These are phyloP conservation scores for Fusarium sp. DNA, from an alignment of 2,329 filamentous ascomycete species.

Conservation along the genomic window DNA sequence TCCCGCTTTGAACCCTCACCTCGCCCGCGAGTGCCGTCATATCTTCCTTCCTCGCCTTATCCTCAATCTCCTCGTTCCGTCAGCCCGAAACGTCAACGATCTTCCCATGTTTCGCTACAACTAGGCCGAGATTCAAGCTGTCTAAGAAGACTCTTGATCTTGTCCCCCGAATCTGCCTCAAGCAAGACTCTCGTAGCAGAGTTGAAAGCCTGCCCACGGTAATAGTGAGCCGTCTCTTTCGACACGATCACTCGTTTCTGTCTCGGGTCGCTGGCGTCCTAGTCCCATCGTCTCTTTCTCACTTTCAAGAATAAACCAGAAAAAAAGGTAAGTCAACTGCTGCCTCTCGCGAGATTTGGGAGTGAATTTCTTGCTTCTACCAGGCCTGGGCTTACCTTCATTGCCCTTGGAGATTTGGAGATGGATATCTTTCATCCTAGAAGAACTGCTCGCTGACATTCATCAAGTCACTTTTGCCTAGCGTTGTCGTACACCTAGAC, in stretches of 20 bases:
- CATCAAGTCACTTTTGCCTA: constrained; percentile 26
- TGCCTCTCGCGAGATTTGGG: constrained; percentile 8
- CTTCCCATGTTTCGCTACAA: constrained; percentile 54
- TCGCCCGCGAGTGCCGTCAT: constrained; percentile 49
- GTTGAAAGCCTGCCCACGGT: constrained; percentile 59
- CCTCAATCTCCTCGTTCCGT: constrained; percentile 39
- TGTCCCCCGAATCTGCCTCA: constrained; percentile 39
- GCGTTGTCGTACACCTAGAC: constrained; percentile 31
- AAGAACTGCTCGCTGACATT: constrained; percentile 27
- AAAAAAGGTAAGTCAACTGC: constrained; percentile 46
- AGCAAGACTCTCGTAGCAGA: constrained; percentile 42
- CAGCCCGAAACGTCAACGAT: constrained; percentile 38
- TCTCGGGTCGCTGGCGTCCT: constrained; percentile 72
- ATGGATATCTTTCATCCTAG: not conserved
- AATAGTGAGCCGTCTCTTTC: constrained; percentile 61
- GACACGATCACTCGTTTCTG: constrained; percentile 59
- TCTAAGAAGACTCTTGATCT: constrained; percentile 52
- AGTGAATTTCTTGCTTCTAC: not conserved
- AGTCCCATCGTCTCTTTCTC: constrained; percentile 57
- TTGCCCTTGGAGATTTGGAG: not conserved
- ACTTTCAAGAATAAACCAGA: constrained; percentile 48
- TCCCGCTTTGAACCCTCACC: constrained; percentile 36
- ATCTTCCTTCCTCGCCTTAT: constrained; percentile 40
- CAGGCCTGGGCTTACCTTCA: not conserved
- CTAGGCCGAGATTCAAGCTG: constrained; percentile 52